These are phyloP conservation scores for Raffaelea albimanens DNA, from an alignment of 2,329 filamentous ascomycete genomes.

Conservation along the genomic window DNA sequence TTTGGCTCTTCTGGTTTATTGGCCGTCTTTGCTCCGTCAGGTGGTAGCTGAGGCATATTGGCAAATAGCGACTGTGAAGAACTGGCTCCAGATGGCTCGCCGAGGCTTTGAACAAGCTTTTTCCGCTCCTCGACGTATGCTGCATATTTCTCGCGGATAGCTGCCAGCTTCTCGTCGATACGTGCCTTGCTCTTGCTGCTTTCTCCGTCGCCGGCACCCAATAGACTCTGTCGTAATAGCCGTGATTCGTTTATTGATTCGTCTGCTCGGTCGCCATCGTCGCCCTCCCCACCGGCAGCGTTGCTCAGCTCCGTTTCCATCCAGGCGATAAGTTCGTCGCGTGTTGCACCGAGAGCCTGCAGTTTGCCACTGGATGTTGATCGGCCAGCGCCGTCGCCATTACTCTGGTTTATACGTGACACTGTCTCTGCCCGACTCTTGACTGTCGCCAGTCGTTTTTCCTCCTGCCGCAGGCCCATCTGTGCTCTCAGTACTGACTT, in stretches of 20 bases:
- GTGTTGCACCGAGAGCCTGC: constrained; percentile 44
- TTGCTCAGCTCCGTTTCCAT: constrained; percentile 53
- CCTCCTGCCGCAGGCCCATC: constrained; percentile 45
- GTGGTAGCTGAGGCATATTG: constrained; percentile 20
- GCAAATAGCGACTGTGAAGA: constrained; percentile 3
- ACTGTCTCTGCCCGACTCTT: too few species aligned
- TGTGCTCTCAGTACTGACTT: constrained; percentile 50
- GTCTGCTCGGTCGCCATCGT: constrained; percentile 21
- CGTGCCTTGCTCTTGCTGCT: constrained; percentile 10
- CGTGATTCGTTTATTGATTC: constrained; percentile 16
- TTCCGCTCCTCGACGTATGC: constrained; percentile 42
- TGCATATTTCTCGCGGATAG: constrained; percentile 44
- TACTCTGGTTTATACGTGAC: constrained; percentile 20
- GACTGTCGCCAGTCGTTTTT: constrained; percentile 41
- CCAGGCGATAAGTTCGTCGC: constrained; percentile 54
- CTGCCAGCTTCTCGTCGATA: constrained; percentile 30
- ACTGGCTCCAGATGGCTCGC: background rate
- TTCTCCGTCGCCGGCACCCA: constrained; percentile 1
- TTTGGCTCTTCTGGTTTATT: background rate
- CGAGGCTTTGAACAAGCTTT: constrained; percentile 30
- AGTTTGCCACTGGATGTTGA: constrained; percentile 26
- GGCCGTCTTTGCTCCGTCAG: constrained; percentile 12
- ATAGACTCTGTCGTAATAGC: constrained; percentile 11
- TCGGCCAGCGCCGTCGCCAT: too few species aligned
- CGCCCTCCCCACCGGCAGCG: constrained; percentile 29